Evolutionary conservation across 768 basidiomycete genomes (phyloP), one percentile per base, ranked within the genome.

Genomic region (Lepiota brunneoincarnata): DNA sequence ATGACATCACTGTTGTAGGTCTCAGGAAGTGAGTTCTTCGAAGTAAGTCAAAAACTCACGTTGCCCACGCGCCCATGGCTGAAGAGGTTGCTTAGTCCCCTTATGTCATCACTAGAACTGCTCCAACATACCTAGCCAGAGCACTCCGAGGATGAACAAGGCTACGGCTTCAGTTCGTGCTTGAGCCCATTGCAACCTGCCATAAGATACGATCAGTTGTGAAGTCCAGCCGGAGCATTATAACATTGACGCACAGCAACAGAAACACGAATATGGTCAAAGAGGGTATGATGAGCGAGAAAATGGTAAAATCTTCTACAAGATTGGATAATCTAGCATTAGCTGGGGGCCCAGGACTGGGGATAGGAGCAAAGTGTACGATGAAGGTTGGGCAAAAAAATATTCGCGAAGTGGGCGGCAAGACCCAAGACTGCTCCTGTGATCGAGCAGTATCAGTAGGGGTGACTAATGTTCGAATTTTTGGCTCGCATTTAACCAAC

Each of bases 11-110:
- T 90, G 43, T 36, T 15, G 15, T 20, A 36, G 42, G 18, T 48
- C 5, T 49, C 49, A 39, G 50, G n/a, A 23, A 48, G 12, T 6
- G 37, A 23, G 15, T 10, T 14, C 14, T 6, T 20, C 47, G 17
- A 15, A 12, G n/a, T 23, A 36, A 39, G 35, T 34, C 37, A 46
- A 44, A 28, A 54, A 60, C 82, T 67, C 67, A 90, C 87, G 77
- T 76, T 20, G 87, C 71, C 87, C 89, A 91, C 15, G 89, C 81
- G 28, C 77, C 89, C 82, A 87, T 80, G 20, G 84, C 89, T 90
- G 63, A 51, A 34, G 59, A 49, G 42, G 56, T 20, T 54, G 37
- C 40, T 49, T 31, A 52, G 40, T 28, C 11, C 18, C 15, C 38
- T 15, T 1, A 28, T 17, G 14, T 28, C 3, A 26, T 23, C 21